Evolutionary conservation across 768 basidiomycete species (phyloP), one percentile per base, ranked within the genome.

Genomic region (Boletus pseudopeckii): DNA sequence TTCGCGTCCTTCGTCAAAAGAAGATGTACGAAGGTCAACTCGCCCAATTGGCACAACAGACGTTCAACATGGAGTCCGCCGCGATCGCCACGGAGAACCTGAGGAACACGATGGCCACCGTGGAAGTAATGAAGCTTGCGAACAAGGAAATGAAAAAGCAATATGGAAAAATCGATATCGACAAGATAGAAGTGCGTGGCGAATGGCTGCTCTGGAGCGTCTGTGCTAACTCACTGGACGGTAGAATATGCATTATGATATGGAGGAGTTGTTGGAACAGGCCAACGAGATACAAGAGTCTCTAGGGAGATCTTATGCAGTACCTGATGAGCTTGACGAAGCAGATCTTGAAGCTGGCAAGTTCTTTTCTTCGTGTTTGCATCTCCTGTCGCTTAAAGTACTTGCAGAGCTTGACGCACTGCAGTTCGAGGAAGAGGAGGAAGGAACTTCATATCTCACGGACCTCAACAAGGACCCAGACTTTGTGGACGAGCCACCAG

Each of bases 51-150:
- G 77, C 88, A 28, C 97, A 98, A 68, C 97, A 98, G 71, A 87
- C 91, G 22, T 98, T 92, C 77, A 98, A 99, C 73, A 98, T 98
- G 90, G 95, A 99, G 75, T 93, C 90, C 50, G 89, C 95, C 13
- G 83, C 90, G 14, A 84, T 98, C 64, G 86, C 92, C 9, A 98
- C 96, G n/a, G 97, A 98, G 74, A 98, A 98, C 71, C 72, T 98
- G 64, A 85, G 92, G 59, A 98, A 98, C 69, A 98, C 97, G 64
- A 98, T 99, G 96, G 96, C 92, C 13, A 98, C 97, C 0, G 84
- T 98, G 28, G 92, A 97, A 60, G 97, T 94, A 6, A 98, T 99
- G 94, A 84, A 92, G 68, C 66, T 80, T 17, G 95, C 97, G 17
- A 98, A 98, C 75, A 98, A 95, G 75, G 95, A 98, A 71, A 81